Percentiles rank a stretch among this genome's conserved stretches.
These are phyloP conservation scores for Lichina pygmaea DNA, from an alignment of 495 filamentous ascomycete species.

Conservation along the genomic window DNA sequence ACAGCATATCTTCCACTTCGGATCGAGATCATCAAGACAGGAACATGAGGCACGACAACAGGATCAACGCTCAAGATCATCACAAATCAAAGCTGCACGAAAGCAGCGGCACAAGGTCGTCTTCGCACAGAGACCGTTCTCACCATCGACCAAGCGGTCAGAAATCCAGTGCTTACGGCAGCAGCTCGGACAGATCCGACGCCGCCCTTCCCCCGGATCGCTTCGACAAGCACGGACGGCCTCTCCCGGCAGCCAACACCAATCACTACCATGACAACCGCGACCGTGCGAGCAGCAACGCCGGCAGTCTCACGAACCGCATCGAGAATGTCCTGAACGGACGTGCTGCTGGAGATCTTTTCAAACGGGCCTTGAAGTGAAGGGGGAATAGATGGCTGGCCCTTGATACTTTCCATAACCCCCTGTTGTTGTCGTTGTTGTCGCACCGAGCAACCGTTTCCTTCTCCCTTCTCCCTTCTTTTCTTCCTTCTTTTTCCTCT, in stretches of 20 bases:
- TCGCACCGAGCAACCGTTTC: no score
- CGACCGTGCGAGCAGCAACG: not conserved
- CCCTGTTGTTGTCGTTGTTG: not conserved
- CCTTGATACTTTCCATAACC: not conserved
- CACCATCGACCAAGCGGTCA: not conserved
- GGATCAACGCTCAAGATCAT: not conserved
- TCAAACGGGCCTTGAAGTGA: not conserved
- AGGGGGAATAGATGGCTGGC: not conserved
- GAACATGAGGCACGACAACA: not conserved
- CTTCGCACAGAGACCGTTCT: not conserved
- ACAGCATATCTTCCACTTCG: constrained; percentile 3
- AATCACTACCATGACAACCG: no score
- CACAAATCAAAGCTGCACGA: no score
- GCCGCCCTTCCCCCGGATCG: constrained; percentile 1
- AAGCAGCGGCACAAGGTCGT: not conserved
- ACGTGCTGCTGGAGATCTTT: not conserved
- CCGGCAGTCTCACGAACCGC: not conserved
- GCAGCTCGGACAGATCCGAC: not conserved
- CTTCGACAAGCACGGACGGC: not conserved
- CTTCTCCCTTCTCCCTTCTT: no score
- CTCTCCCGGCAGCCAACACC: not conserved
- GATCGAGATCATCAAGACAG: not conserved
- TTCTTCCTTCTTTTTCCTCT: no score
- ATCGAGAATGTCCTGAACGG: not conserved
- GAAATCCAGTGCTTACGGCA: not conserved